Conservation (phyloP, 352 stramenopile species). For the Phytophthora uliginosa region DNA sequence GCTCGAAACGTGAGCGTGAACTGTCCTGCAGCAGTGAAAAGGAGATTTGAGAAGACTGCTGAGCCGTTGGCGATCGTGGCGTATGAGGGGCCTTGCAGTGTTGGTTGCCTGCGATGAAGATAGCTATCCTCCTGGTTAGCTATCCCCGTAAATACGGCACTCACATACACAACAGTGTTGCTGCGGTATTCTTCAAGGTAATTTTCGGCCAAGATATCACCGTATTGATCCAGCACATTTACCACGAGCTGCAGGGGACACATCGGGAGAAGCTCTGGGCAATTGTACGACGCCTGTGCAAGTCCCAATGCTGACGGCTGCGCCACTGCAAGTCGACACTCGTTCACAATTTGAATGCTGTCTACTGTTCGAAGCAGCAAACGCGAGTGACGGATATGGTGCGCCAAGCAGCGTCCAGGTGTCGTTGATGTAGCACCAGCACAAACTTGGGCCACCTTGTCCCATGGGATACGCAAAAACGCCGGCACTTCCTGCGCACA, state of each 20-base stretch:
- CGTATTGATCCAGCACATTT: slow-evolving; percentile 68
- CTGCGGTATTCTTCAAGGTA: neutral
- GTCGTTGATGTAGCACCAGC: slow-evolving; percentile 37
- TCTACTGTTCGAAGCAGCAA: slow-evolving; percentile 25
- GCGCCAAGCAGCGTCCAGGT: slow-evolving; percentile 53
- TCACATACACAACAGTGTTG: slow-evolving; percentile 34
- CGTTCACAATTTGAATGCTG: slow-evolving; percentile 25
- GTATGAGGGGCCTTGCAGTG: slow-evolving; percentile 24
- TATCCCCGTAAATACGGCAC: slow-evolving; percentile 5
- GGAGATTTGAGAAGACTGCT: slow-evolving; percentile 45
- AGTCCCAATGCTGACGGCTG: slow-evolving; percentile 51
- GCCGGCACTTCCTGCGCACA: slow-evolving; percentile 48
- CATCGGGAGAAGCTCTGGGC: slow-evolving; percentile 49
- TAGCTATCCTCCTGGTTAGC: slow-evolving; percentile 1
- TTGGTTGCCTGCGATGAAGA: slow-evolving; percentile 9
- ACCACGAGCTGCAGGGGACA: slow-evolving; percentile 53
- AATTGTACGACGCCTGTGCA: slow-evolving; percentile 57
- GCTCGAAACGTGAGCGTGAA: slow-evolving; percentile 52
- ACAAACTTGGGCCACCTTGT: slow-evolving; percentile 47
- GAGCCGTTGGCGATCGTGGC: slow-evolving; percentile 49
- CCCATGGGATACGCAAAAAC: slow-evolving; percentile 41
- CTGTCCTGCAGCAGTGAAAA: slow-evolving; percentile 51
- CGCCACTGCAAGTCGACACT: slow-evolving; percentile 43
- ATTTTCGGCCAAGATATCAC: slow-evolving; percentile 41
- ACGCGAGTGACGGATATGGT: slow-evolving; percentile 39